Evolutionary conservation across 2,329 filamentous ascomycete genomes (phyloP), one percentile per base, ranked within the genome.

Genomic region (Fusarium sp.): DNA sequence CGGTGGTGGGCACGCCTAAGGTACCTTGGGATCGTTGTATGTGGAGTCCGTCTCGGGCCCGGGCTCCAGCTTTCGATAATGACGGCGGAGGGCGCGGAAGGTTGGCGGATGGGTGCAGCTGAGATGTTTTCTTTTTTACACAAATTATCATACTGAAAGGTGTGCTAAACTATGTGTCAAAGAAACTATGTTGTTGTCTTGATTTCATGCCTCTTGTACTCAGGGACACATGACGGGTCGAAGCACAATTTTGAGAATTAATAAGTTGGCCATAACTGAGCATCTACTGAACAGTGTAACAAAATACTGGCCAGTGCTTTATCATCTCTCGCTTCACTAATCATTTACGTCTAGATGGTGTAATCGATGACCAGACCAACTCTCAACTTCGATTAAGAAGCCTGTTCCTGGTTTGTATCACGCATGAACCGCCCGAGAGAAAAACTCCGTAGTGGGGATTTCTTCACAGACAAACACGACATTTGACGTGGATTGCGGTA

Each of bases 11-110:
- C 19, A 42, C 28, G 13, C 46, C 40, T 37, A 21, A 23, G 42
- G 19, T 50, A 25, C 23, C 23, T 42, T 54, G 37, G 28, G 30
- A 64, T 60, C 53, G 62, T 52, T 49, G 33, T 32, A 49, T 37
- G 60, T 64, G 66, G 71, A 47, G 52, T 30, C 64, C 37, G 16
- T n/a, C 70, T 62, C 71, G 69, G 74, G 46, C 42, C 69, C 69
- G 66, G 72, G 74, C 44, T 52, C 72, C 72, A 67, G 50, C 68
- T 66, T 66, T 74, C 56, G 58, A 60, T 43, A 44, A 33, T 70
- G 33, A 25, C 30, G n/a, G 49, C 49, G 32, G 72, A 74, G 65
- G 53, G 44, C 25, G 54, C 54, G 74, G 74, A 35, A 67, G 38
- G 43, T 33, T 53, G 32, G 43, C 15, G 46, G 21, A 37, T 25